phyloP scores from a whole-genome alignment of 1,139 yeast species.

The Magnusiomyces fungicola region DNA sequence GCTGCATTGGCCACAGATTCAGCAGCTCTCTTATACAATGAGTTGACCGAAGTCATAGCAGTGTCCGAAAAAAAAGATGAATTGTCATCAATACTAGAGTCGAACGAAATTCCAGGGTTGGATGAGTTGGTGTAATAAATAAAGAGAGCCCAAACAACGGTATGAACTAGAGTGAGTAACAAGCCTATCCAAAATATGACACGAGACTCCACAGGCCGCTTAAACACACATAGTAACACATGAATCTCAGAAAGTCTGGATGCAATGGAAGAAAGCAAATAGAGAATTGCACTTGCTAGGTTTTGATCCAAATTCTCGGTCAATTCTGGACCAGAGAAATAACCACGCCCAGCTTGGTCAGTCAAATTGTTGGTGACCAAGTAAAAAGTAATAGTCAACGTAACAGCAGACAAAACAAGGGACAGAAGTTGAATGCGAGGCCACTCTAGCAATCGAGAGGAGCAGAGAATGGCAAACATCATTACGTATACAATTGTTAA shows the following conservation, averaged over 20 bases:
- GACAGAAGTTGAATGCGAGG: slow-evolving; percentile 12
- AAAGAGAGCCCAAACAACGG: slow-evolving; percentile 9
- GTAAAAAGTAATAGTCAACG: slow-evolving; percentile 8
- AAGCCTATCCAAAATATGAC: slow-evolving; percentile 13
- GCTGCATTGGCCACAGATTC: too few species aligned
- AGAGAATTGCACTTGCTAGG: slow-evolving; percentile 7
- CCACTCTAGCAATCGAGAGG: slow-evolving; percentile 6
- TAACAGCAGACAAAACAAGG: slow-evolving; percentile 6
- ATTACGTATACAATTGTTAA: slow-evolving; percentile 7
- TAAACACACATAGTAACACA: slow-evolving; percentile 11
- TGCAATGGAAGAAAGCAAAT: slow-evolving; percentile 9
- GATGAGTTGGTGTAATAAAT: neutral
- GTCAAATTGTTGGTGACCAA: slow-evolving; percentile 7
- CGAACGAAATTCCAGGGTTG: neutral
- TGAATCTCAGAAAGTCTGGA: slow-evolving; percentile 7
- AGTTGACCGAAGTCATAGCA: too few species aligned
- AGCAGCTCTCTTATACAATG: too few species aligned
- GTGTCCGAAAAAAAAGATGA: too few species aligned
- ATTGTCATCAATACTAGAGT: neutral
- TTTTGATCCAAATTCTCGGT: slow-evolving; percentile 1
- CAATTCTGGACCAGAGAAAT: slow-evolving; percentile 12
- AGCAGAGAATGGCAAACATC: slow-evolving; percentile 5
- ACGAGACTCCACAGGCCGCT: slow-evolving; percentile 8
- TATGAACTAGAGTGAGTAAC: slow-evolving; percentile 3
- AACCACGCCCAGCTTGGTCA: slow-evolving; percentile 8